Conservation (phyloP, 768 basidiomycete genomes). For the Xerocomellus chrysenteron region DNA sequence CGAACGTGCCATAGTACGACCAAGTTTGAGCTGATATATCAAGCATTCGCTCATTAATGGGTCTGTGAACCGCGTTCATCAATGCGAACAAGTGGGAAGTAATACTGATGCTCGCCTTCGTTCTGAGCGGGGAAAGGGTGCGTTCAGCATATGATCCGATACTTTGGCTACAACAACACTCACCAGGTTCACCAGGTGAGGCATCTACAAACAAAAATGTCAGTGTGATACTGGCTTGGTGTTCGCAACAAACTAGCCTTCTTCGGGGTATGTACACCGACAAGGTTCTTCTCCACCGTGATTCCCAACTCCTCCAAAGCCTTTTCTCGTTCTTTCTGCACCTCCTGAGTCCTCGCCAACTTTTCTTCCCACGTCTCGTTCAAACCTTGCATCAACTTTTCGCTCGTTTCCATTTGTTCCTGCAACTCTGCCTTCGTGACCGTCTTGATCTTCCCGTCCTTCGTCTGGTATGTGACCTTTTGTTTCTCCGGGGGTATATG, state of each 20-base stretch:
- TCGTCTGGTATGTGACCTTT: conserved; percentile 90
- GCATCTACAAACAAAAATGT: conserved; percentile 56
- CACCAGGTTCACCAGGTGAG: conserved; percentile 91
- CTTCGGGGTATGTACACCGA: conserved; percentile 98
- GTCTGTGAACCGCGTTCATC: conserved; percentile 46
- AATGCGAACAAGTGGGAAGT: background rate
- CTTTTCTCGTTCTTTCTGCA: conserved; percentile 96
- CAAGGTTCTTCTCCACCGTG: conserved; percentile 92
- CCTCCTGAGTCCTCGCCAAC: conserved; percentile 84
- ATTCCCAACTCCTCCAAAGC: conserved; percentile 97
- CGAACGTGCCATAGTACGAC: conserved; percentile 66
- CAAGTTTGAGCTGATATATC: conserved; percentile 88
- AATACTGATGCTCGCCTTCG: conserved; percentile 51
- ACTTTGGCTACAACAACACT: conserved; percentile 34
- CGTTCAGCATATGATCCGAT: conserved; percentile 11
- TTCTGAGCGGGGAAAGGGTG: conserved; percentile 43
- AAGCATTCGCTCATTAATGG: conserved; percentile 96
- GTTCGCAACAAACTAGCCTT: conserved; percentile 46
- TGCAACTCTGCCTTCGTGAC: conserved; percentile 97
- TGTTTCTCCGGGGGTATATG: conserved; percentile 91
- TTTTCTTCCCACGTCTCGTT: conserved; percentile 98
- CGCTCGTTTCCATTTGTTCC: conserved; percentile 93
- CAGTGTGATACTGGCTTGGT: conserved; percentile 7
- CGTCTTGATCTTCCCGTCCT: conserved; percentile 91
- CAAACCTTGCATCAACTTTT: conserved; percentile 90